Conservation (phyloP, 2,329 filamentous ascomycete species). For the Zasmidium cellare region DNA sequence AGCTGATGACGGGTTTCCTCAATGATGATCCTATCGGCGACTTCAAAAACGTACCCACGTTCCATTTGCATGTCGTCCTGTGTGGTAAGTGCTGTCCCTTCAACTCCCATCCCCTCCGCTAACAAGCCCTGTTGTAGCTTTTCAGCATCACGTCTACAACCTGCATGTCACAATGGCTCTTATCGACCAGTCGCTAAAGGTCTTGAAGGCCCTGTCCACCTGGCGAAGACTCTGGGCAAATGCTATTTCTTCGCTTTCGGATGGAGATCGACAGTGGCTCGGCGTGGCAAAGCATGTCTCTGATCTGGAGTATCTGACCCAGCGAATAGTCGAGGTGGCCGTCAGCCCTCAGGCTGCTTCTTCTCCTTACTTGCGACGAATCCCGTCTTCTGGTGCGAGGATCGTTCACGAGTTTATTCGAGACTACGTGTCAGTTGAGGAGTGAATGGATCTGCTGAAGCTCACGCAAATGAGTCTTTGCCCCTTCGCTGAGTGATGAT, state of each 20-base stretch:
- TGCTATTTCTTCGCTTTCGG: neutral
- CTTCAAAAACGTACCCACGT: neutral
- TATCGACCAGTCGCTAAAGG: neutral
- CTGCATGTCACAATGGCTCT: constrained; percentile 4
- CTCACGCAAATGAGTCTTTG: too few relatives aligned
- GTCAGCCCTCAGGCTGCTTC: neutral
- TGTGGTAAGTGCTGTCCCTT: too few relatives aligned
- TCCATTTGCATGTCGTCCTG: neutral
- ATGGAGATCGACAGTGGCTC: constrained; percentile 2
- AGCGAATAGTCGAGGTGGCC: neutral
- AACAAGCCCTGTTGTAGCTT: neutral
- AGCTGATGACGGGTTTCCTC: neutral
- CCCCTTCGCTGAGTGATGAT: too few relatives aligned
- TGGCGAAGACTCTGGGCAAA: constrained; percentile 3
- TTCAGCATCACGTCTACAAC: constrained; percentile 5
- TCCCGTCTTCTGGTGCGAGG: neutral
- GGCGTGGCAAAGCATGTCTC: constrained; percentile 6
- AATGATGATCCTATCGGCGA: neutral
- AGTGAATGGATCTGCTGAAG: neutral
- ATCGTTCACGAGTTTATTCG: constrained; percentile 10
- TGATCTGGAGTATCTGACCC: neutral
- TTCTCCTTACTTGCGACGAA: constrained; percentile 1
- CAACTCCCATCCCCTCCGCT: too few relatives aligned
- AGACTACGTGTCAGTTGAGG: neutral
- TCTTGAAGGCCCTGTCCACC: neutral